Evolutionary conservation across 768 basidiomycete genomes (phyloP).

Genomic region (Thelephora ganbajun): DNA sequence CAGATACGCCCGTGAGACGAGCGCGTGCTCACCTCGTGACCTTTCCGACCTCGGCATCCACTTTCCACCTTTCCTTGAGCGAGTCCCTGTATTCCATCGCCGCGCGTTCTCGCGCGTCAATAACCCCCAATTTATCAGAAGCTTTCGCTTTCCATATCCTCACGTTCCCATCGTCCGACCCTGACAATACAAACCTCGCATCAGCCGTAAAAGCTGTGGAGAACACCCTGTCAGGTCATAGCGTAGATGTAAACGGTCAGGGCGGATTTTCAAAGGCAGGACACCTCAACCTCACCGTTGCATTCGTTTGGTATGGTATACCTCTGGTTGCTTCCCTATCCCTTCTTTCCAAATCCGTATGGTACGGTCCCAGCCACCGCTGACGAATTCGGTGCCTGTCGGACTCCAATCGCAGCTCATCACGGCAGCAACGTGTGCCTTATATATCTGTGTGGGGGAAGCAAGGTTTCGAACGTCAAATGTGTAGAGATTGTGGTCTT

Average conservation of each 20-base stretch:
- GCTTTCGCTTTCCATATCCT: constrained; percentile 92
- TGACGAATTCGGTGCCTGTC: constrained; percentile 90
- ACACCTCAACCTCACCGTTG: constrained; percentile 47
- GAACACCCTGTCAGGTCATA: constrained; percentile 55
- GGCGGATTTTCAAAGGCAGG: neutral
- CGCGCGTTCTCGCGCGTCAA: constrained; percentile 82
- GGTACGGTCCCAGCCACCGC: constrained; percentile 93
- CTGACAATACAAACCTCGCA: constrained; percentile 79
- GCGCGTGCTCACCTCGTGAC: constrained; percentile 53
- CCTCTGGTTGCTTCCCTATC: constrained; percentile 67
- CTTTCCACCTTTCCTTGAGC: constrained; percentile 80
- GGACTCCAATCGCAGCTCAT: constrained; percentile 98
- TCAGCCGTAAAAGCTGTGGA: constrained; percentile 83
- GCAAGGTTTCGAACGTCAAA: constrained; percentile 85
- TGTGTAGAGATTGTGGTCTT: constrained; percentile 97
- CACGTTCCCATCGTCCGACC: constrained; percentile 92
- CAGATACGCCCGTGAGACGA: neutral
- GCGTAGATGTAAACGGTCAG: neutral
- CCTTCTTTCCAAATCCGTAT: constrained; percentile 88
- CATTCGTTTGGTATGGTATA: constrained; percentile 99
- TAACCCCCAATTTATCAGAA: constrained; percentile 79
- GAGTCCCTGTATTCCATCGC: constrained; percentile 86
- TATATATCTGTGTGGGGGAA: constrained; percentile 85
- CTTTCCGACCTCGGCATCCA: constrained; percentile 67
- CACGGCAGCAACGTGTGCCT: constrained; percentile 92